These are phyloP conservation scores for Hortiboletus flavorubellus DNA, from an alignment of 768 basidiomycete species.

Conservation along the genomic window DNA sequence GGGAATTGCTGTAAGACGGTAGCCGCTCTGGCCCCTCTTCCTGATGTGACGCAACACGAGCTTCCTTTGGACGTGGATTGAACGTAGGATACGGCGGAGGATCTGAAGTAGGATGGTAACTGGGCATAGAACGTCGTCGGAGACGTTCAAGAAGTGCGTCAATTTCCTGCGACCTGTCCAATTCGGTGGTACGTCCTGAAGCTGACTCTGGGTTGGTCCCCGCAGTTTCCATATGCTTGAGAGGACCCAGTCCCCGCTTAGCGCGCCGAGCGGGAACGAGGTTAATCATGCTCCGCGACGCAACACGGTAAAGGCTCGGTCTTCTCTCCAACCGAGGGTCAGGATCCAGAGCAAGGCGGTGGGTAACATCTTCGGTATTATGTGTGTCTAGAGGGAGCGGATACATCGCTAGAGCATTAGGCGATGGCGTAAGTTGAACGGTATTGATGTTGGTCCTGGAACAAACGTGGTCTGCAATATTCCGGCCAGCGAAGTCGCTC, in stretches of 20 bases:
- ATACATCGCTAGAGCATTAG: conserved; percentile 9
- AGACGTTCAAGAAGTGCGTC: conserved; percentile 37
- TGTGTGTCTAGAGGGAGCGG: conserved; percentile 20
- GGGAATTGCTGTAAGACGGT: conserved; percentile 76
- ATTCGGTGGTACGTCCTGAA: conserved; percentile 10
- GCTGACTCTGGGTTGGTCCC: conserved; percentile 11
- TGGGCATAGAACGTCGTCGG: conserved; percentile 67
- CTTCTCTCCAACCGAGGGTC: conserved; percentile 15
- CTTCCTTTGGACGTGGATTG: conserved; percentile 25
- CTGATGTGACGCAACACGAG: conserved; percentile 44
- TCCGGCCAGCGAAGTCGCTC: background rate
- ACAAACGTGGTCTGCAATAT: background rate
- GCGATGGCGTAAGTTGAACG: conserved; percentile 1
- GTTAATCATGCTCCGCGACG: conserved; percentile 65
- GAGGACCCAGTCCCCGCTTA: conserved; percentile 22
- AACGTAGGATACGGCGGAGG: conserved; percentile 71
- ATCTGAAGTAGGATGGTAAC: conserved; percentile 50
- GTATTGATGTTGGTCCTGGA: conserved; percentile 10
- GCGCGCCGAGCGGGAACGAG: conserved; percentile 35
- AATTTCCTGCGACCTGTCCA: conserved; percentile 15
- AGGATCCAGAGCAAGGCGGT: background rate
- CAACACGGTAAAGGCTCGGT: conserved; percentile 54
- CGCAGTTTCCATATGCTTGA: conserved; percentile 15
- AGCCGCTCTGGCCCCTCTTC: conserved; percentile 84
- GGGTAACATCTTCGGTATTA: background rate